These are phyloP conservation scores for Aspergillus incahuasiensis DNA, from an alignment of 495 filamentous ascomycete species.

Conservation along the genomic window DNA sequence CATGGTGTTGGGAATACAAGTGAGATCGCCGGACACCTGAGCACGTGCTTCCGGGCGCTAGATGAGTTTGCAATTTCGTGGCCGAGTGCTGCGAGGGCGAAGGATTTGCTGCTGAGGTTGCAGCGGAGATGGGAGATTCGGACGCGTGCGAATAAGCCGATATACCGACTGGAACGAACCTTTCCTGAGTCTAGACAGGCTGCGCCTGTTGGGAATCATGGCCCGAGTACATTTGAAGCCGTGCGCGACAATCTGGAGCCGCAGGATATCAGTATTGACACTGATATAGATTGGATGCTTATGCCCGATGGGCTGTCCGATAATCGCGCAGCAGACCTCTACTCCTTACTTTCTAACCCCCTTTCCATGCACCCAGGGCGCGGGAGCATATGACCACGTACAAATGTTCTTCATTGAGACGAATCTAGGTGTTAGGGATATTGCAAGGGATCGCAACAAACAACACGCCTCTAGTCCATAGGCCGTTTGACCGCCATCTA, in stretches of 20 bases:
- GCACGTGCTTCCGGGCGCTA: background rate
- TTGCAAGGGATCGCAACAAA: background rate
- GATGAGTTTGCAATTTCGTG: background rate
- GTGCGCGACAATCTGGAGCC: background rate
- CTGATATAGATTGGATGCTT: background rate
- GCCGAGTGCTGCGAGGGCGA: background rate
- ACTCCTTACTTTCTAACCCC: background rate
- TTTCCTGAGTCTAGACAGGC: background rate
- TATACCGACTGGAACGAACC: background rate
- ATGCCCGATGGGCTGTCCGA: background rate
- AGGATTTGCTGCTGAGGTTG: background rate
- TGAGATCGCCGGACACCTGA: background rate
- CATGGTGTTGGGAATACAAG: background rate
- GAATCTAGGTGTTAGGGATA: background rate
- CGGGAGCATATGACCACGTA: background rate
- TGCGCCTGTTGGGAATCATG: background rate
- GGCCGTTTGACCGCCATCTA: background rate
- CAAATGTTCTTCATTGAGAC: background rate
- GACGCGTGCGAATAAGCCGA: background rate
- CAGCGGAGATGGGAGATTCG: background rate
- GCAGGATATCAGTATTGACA: background rate
- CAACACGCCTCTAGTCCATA: background rate
- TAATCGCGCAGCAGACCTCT: background rate
- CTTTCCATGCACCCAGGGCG: background rate
- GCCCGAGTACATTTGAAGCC: background rate